Percentiles rank a stretch among this genome's conserved stretches.
phyloP scores from a whole-genome alignment of 2,329 filamentous ascomycete genomes.

The Phaeosphaeria sp. region DNA sequence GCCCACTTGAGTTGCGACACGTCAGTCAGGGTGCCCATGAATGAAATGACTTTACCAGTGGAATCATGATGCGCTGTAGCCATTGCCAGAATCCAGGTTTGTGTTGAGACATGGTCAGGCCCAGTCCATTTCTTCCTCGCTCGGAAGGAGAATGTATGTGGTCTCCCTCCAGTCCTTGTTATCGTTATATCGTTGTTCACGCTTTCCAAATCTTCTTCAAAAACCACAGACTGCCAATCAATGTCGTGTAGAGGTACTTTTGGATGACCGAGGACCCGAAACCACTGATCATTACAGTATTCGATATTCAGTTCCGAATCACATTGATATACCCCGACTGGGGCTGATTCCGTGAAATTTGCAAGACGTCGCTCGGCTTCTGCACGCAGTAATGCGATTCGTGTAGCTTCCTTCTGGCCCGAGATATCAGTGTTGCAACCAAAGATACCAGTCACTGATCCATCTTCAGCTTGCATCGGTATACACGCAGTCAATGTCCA shows the following conservation, averaged over 20 bases:
- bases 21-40: slow-evolving; percentile 40
- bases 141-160: slow-evolving; percentile 14
- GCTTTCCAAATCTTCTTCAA: not conserved
- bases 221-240: slow-evolving; percentile 5
- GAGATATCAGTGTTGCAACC: slow-evolving; percentile 33
- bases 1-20: slow-evolving; percentile 45
- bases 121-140: slow-evolving; percentile 23
- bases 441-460: slow-evolving; percentile 24
- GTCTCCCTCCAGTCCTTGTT: not conserved
- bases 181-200: not conserved
- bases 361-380: slow-evolving; percentile 25
- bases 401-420: slow-evolving; percentile 29
- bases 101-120: slow-evolving; percentile 17
- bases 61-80: slow-evolving; percentile 18
- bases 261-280: slow-evolving; percentile 18
- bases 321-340: slow-evolving; percentile 16
- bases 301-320: slow-evolving; percentile 20
- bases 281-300: slow-evolving; percentile 29
- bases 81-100: slow-evolving; percentile 20
- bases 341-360: slow-evolving; percentile 19
- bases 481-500: slow-evolving; percentile 32
- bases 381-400: slow-evolving; percentile 12
- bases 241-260: slow-evolving; percentile 11
- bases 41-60: slow-evolving; percentile 13
- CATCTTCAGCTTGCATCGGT: slow-evolving; percentile 22